These are phyloP conservation scores for Cyclostephanos tholiformis DNA, from an alignment of 108 stramenopile species.

Conservation along the genomic window DNA sequence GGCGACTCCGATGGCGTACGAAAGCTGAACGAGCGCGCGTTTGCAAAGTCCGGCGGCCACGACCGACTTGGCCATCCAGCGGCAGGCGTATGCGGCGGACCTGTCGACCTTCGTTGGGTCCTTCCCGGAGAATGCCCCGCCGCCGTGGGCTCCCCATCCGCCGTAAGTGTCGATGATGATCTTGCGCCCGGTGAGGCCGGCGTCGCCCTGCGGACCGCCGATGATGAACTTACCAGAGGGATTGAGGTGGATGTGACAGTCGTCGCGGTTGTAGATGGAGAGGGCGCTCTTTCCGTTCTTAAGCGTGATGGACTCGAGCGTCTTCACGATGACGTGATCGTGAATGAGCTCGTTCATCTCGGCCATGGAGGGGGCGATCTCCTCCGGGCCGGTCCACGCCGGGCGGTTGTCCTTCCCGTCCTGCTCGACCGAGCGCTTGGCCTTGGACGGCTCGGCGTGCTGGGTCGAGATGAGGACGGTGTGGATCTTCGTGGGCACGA, in stretches of 20 bases:
- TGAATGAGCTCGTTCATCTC: slow-evolving; percentile 87
- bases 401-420: slow-evolving; percentile 94
- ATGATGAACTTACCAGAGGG: slow-evolving; percentile 96
- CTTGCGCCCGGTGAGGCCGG: slow-evolving; percentile 97
- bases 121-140: slow-evolving; percentile 98
- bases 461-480: slow-evolving; percentile 98
- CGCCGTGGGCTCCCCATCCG: slow-evolving; percentile 98
- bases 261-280: slow-evolving; percentile 75
- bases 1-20: slow-evolving; percentile 96
- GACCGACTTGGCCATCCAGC: slow-evolving; percentile 97
- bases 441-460: slow-evolving; percentile 90
- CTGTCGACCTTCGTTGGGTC: slow-evolving; percentile 98
- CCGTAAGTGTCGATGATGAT: slow-evolving; percentile 99
- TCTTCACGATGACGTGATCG: slow-evolving; percentile 78
- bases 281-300: slow-evolving; percentile 70
- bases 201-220: slow-evolving; percentile 98
- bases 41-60: slow-evolving; percentile 94
- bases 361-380: slow-evolving; percentile 77
- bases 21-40: slow-evolving; percentile 91
- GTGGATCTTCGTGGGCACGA: slow-evolving; percentile 95
- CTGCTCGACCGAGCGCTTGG: slow-evolving; percentile 93
- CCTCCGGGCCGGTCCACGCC: slow-evolving; percentile 80
- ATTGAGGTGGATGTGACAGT: slow-evolving; percentile 96
- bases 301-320: slow-evolving; percentile 76
- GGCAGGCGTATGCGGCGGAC: slow-evolving; percentile 95